Conservation (phyloP, 2,329 filamentous ascomycete species). For the Ramularia collo-cygni region DNA sequence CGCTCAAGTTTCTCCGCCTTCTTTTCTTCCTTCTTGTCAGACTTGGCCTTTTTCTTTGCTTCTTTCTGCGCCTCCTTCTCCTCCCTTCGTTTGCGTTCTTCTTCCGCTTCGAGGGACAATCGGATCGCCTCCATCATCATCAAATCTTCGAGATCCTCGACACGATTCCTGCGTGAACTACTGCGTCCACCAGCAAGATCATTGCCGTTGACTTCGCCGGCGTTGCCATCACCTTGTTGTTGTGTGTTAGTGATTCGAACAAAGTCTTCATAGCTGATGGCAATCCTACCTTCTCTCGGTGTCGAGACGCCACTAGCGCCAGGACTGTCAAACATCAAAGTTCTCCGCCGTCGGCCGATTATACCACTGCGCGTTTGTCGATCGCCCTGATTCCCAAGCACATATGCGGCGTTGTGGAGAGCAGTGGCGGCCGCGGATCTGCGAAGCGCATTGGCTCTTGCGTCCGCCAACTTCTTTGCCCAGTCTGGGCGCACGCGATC, state of each 20-base stretch:
- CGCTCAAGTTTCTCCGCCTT: slow-evolving; percentile 64
- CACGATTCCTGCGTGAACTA: slow-evolving; percentile 54
- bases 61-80: slow-evolving; percentile 77
- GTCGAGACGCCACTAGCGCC: slow-evolving; percentile 40
- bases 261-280: slow-evolving; percentile 15
- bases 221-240: slow-evolving; percentile 18
- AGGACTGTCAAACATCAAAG: slow-evolving; percentile 46
- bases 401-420: slow-evolving; percentile 86
- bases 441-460: slow-evolving; percentile 75
- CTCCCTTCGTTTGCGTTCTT: slow-evolving; percentile 80
- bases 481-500: slow-evolving; percentile 91
- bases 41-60: slow-evolving; percentile 77
- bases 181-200: slow-evolving; percentile 31
- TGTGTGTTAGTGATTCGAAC: slow-evolving; percentile 18
- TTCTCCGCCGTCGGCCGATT: slow-evolving; percentile 43
- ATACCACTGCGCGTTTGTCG: slow-evolving; percentile 13
- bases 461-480: slow-evolving; percentile 80
- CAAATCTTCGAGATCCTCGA: slow-evolving; percentile 90
- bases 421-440: slow-evolving; percentile 89
- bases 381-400: slow-evolving; percentile 57
- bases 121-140: slow-evolving; percentile 98
- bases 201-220: slow-evolving; percentile 9
- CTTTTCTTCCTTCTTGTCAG: slow-evolving; percentile 56
- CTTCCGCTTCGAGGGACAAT: slow-evolving; percentile 82
- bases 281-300: slow-evolving; percentile 33